These are phyloP conservation scores for Candida chilensis DNA, from an alignment of 805 yeast species.

Conservation along the genomic window DNA sequence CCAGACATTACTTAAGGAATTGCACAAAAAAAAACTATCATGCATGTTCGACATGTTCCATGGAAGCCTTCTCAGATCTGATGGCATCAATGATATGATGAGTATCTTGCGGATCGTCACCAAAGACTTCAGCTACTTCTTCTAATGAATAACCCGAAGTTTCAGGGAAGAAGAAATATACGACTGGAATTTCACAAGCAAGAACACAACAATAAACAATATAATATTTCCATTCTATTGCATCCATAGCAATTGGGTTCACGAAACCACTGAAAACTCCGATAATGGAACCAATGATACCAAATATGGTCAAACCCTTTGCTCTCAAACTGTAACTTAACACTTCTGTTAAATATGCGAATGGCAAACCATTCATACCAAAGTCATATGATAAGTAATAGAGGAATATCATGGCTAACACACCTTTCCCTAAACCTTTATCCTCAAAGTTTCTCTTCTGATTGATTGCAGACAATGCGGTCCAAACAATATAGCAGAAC, in stretches of 20 bases:
- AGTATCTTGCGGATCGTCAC: too few relatives aligned
- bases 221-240: conserved; percentile 32
- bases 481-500: conserved; percentile 11
- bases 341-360: conserved; percentile 20
- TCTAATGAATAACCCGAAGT: conserved; percentile 34
- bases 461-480: too few relatives aligned
- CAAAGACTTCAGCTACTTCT: conserved; percentile 31
- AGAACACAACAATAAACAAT: conserved; percentile 24
- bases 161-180: conserved; percentile 26
- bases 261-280: conserved; percentile 16
- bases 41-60: too few relatives aligned
- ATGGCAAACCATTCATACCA: conserved; percentile 19
- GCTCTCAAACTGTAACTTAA: conserved; percentile 21
- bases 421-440: conserved; percentile 15
- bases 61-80: too few relatives aligned
- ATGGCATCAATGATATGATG: too few relatives aligned
- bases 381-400: conserved; percentile 12
- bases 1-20: too few relatives aligned
- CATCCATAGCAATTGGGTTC: conserved; percentile 28
- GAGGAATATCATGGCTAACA: conserved; percentile 22
- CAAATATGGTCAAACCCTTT: conserved; percentile 24
- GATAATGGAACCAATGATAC: conserved; percentile 6
- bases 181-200: conserved; percentile 16
- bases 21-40: too few relatives aligned
- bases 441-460: conserved; percentile 14